Conservation (phyloP, 2,329 filamentous ascomycete genomes). For the Trichoderma citrinoviride region DNA sequence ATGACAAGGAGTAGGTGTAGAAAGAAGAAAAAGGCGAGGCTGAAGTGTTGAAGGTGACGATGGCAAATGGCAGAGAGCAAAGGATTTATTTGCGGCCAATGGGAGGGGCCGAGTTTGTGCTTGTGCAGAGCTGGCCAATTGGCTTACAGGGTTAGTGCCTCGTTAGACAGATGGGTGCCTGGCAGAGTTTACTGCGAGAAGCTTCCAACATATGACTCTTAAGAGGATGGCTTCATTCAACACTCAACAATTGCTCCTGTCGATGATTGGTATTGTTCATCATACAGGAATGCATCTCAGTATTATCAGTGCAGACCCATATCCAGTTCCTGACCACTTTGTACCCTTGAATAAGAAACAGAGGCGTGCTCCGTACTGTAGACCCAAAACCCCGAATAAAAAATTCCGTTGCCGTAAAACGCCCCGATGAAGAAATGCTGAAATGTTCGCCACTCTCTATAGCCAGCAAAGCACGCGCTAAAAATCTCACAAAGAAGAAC, state of each 20-base stretch:
- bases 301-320: too few relatives aligned
- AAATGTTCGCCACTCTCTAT: neutral
- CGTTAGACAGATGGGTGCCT: constrained; percentile 25
- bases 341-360: too few relatives aligned
- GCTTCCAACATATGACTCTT: neutral
- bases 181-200: neutral
- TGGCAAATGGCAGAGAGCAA: neutral
- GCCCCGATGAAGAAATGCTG: neutral
- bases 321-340: too few relatives aligned
- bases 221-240: too few relatives aligned
- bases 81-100: constrained; percentile 2
- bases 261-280: too few relatives aligned
- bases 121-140: neutral
- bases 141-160: constrained; percentile 25
- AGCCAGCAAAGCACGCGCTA: neutral
- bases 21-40: constrained; percentile 29
- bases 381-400: neutral
- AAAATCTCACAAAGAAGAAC: neutral
- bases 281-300: too few relatives aligned
- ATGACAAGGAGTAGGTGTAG: constrained; percentile 18
- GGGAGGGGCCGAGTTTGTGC: constrained; percentile 29
- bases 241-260: too few relatives aligned
- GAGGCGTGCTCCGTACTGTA: too few relatives aligned
- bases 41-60: constrained; percentile 28
- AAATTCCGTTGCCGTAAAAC: neutral